Evolutionary conservation across 2,329 filamentous ascomycete species (phyloP).

Genomic region (Sporothrix brunneoviolacea): DNA sequence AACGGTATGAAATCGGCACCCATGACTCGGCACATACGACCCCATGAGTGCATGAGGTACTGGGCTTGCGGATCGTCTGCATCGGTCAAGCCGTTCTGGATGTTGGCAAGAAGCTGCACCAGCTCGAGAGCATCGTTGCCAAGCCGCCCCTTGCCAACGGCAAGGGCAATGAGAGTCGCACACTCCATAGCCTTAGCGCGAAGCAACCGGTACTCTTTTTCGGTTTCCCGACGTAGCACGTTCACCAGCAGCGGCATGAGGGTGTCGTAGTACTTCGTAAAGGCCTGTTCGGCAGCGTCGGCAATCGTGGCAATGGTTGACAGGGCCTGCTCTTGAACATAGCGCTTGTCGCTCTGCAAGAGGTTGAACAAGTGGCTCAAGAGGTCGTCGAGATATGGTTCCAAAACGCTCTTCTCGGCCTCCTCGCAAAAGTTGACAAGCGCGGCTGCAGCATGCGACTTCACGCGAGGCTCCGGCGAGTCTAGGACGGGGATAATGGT

Average conservation of each 20-base stretch:
- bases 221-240: constrained; percentile 81
- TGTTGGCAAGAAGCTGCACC: constrained; percentile 78
- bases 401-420: constrained; percentile 83
- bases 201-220: constrained; percentile 85
- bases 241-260: constrained; percentile 93
- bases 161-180: constrained; percentile 88
- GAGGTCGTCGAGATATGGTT: constrained; percentile 87
- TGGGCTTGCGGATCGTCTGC: constrained; percentile 92
- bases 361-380: constrained; percentile 80
- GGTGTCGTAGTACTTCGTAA: constrained; percentile 90
- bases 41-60: constrained; percentile 98
- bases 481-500: constrained; percentile 89
- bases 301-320: constrained; percentile 98
- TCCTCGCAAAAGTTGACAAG: constrained; percentile 99
- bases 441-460: constrained; percentile 94
- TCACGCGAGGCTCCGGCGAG: constrained; percentile 85
- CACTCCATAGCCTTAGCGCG: constrained; percentile 99
- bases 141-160: constrained; percentile 89
- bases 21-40: constrained; percentile 93
- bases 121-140: constrained; percentile 79
- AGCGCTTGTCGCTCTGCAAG: constrained; percentile 85
- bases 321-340: constrained; percentile 93
- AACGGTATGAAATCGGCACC: constrained; percentile 88
- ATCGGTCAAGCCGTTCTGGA: constrained; percentile 81
- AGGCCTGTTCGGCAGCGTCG: constrained; percentile 94